Conservation (phyloP, 768 basidiomycete species). For the Heimioporus sp. region DNA sequence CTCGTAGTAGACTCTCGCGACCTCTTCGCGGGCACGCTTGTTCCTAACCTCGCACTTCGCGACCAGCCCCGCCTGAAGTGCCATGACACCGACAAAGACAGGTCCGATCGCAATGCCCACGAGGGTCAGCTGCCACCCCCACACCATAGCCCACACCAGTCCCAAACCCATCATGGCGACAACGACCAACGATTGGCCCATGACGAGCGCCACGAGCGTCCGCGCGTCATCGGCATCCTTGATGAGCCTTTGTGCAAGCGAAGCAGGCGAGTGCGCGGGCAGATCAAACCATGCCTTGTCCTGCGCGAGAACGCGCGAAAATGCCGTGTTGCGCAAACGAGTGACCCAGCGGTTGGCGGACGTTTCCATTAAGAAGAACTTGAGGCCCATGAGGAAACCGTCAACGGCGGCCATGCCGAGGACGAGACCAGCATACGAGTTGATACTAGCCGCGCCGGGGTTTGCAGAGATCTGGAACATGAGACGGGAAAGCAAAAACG, state of each 20-base stretch:
- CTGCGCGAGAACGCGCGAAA: conserved; percentile 63
- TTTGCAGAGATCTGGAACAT: conserved; percentile 74
- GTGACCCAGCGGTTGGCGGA: conserved; percentile 75
- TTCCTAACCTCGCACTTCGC: conserved; percentile 73
- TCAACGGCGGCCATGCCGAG: conserved; percentile 75
- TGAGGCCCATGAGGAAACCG: conserved; percentile 69
- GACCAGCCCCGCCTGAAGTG: conserved; percentile 69
- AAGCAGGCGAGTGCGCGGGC: conserved; percentile 52
- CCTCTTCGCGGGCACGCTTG: conserved; percentile 83
- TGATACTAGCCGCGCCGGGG: conserved; percentile 63
- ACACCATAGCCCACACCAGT: conserved; percentile 82
- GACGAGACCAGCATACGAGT: conserved; percentile 68
- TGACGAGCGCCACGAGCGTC: conserved; percentile 67
- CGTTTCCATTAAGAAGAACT: conserved; percentile 80
- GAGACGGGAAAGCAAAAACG: conserved; percentile 80
- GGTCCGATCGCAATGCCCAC: conserved; percentile 87
- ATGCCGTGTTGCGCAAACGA: conserved; percentile 53
- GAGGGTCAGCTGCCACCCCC: conserved; percentile 91
- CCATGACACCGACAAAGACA: conserved; percentile 74
- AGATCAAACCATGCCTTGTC: conserved; percentile 89
- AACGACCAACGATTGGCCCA: conserved; percentile 73
- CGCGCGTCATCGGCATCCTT: conserved; percentile 91
- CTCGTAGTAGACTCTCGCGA: conserved; percentile 84
- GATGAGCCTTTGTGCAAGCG: conserved; percentile 71
- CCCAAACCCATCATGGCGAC: conserved; percentile 79